Evolutionary conservation across 2,329 filamentous ascomycete species (phyloP).

Genomic region (Sporothrix phasma): DNA sequence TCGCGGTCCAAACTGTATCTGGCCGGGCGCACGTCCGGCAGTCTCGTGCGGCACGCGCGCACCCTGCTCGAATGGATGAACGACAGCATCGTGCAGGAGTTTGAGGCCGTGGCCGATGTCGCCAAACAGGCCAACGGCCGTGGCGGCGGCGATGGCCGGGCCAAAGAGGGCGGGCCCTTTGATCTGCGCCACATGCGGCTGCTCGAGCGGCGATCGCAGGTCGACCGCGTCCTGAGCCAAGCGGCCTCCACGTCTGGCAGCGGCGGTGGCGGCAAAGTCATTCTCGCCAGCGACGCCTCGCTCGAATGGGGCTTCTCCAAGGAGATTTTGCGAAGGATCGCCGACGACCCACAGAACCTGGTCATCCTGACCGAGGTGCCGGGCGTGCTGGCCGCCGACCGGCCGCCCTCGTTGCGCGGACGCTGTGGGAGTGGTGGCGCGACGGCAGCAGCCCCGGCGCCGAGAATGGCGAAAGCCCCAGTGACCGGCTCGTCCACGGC

Average conservation of each 20-base stretch:
- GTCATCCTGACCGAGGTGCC: constrained; percentile 77
- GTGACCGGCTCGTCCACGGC: constrained; percentile 55
- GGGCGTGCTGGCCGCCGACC: constrained; percentile 33
- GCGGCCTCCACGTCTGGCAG: constrained; percentile 27
- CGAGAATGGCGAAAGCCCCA: constrained; percentile 48
- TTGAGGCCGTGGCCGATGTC: constrained; percentile 58
- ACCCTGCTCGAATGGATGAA: constrained; percentile 99
- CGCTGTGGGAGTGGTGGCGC: constrained; percentile 73
- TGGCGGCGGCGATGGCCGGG: constrained; percentile 39
- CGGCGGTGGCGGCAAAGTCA: constrained; percentile 53
- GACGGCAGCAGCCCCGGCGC: constrained; percentile 36
- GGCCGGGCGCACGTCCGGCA: constrained; percentile 75
- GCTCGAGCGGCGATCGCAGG: constrained; percentile 70
- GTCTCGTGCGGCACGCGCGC: constrained; percentile 79
- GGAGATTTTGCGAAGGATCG: constrained; percentile 63
- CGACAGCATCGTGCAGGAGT: constrained; percentile 84
- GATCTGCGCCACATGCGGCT: constrained; percentile 80
- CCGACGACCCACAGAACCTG: constrained; percentile 68
- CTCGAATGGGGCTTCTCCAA: constrained; percentile 94
- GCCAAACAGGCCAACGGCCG: constrained; percentile 36
- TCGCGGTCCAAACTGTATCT: constrained; percentile 59
- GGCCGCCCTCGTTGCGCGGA: constrained; percentile 54
- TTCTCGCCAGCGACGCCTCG: constrained; percentile 81
- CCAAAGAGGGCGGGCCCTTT: constrained; percentile 61
- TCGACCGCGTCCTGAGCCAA: constrained; percentile 56